Evolutionary conservation across 2,329 filamentous ascomycete species (phyloP).

Genomic region (Phialophora macrospora): DNA sequence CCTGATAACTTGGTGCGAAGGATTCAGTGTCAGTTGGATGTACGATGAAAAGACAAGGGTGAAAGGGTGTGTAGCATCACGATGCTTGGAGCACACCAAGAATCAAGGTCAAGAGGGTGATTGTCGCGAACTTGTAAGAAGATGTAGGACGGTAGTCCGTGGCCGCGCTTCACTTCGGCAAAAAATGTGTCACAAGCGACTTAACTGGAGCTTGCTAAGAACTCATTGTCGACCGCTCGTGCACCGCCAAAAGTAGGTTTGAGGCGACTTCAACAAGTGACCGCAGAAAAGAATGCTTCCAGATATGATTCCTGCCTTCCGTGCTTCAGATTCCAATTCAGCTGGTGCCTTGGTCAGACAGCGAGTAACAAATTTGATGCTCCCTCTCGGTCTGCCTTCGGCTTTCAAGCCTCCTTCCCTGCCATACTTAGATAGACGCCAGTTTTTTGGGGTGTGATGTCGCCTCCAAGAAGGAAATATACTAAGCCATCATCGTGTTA

Average conservation of each 20-base stretch:
- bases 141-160: no score
- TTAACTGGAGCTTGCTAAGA: background rate
- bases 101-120: background rate
- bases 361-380: background rate
- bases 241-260: background rate
- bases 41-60: background rate
- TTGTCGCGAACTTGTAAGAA: background rate
- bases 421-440: no score
- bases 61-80: background rate
- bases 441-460: background rate
- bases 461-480: conserved; percentile 9
- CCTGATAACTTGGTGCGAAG: background rate
- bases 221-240: background rate
- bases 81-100: background rate
- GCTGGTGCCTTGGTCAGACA: background rate
- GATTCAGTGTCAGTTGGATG: background rate
- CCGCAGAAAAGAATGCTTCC: background rate
- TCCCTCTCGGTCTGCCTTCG: background rate
- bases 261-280: background rate
- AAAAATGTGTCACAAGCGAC: background rate
- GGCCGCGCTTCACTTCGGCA: background rate
- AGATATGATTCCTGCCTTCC: background rate
- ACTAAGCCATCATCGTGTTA: background rate
- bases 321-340: background rate
- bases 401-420: background rate